phyloP scores from a whole-genome alignment of 805 yeast genomes.

The Candida sanyiensis region DNA sequence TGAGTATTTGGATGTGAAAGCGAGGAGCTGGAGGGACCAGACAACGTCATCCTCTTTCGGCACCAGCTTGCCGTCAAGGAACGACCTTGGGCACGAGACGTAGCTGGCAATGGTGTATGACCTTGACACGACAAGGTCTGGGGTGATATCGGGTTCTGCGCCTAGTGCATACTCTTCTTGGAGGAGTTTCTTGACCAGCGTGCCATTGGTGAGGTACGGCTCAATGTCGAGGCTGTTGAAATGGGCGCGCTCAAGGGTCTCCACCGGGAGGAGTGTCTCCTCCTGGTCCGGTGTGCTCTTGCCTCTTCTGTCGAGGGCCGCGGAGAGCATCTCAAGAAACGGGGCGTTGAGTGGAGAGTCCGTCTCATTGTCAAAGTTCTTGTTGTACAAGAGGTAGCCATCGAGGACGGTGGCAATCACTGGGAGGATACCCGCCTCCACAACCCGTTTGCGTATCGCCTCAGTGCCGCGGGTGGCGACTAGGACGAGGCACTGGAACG shows the following conservation, averaged over 20 bases:
- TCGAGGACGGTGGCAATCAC: constrained; percentile 88
- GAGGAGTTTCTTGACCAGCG: not conserved
- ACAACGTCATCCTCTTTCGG: constrained; percentile 92
- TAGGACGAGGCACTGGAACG: constrained; percentile 86
- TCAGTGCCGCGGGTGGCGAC: constrained; percentile 94
- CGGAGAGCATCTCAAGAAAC: constrained; percentile 16
- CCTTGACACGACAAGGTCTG: constrained; percentile 10
- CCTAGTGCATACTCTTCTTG: not conserved
- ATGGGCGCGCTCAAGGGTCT: constrained; percentile 1
- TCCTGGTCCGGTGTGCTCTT: not conserved
- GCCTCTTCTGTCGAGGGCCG: constrained; percentile 7
- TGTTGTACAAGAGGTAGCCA: constrained; percentile 53
- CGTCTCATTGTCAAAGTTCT: constrained; percentile 28
- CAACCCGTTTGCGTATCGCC: constrained; percentile 74
- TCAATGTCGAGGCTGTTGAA: constrained; percentile 4
- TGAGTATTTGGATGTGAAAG: constrained; percentile 90
- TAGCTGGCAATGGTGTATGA: constrained; percentile 22
- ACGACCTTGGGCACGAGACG: constrained; percentile 44
- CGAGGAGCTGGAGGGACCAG: constrained; percentile 88
- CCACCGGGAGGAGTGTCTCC: too few relatives aligned
- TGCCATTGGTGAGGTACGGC: not conserved
- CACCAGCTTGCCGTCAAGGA: constrained; percentile 65
- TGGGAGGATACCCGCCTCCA: constrained; percentile 87
- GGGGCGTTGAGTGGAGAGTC: constrained; percentile 14
- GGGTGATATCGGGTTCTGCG: constrained; percentile 8